Evolutionary conservation across 352 stramenopile species (phyloP).

Genomic region (Globisporangium cylindrosporum): DNA sequence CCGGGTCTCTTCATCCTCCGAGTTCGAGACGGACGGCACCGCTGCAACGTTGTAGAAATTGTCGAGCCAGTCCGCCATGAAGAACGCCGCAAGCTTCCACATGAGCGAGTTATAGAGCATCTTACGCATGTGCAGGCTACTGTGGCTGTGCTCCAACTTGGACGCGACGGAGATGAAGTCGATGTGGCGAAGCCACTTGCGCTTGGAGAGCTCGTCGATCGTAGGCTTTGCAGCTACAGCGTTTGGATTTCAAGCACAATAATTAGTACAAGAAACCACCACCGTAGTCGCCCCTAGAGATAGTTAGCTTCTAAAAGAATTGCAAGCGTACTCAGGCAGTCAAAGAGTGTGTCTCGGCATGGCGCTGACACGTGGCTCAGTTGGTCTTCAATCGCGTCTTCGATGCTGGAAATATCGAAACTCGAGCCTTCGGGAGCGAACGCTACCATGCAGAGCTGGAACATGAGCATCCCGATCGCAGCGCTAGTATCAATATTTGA

Average conservation of each 20-base stretch:
- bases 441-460: constrained; percentile 52
- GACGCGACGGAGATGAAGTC: constrained; percentile 47
- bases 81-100: constrained; percentile 52
- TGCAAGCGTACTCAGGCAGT: constrained; percentile 41
- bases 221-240: constrained; percentile 29
- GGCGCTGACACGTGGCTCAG: constrained; percentile 36
- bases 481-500: constrained; percentile 21
- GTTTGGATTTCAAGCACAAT: neutral
- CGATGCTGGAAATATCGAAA: constrained; percentile 28
- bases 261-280: neutral
- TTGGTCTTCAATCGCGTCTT: constrained; percentile 51
- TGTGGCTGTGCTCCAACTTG: constrained; percentile 25
- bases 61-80: constrained; percentile 40
- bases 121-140: constrained; percentile 12
- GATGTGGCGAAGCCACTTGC: constrained; percentile 56
- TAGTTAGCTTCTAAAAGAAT: no score
- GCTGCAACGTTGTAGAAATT: neutral
- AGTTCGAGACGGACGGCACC: neutral
- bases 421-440: constrained; percentile 22
- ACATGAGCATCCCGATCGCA: constrained; percentile 59
- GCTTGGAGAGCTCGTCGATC: constrained; percentile 38
- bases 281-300: no score
- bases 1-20: constrained; percentile 34
- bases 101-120: constrained; percentile 36
- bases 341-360: constrained; percentile 43